A percentile compares a stretch with the other conserved stretches of the same genome.
Evolutionary conservation across 352 stramenopile genomes (phyloP).

Genomic region (Blastocystis sp.): DNA sequence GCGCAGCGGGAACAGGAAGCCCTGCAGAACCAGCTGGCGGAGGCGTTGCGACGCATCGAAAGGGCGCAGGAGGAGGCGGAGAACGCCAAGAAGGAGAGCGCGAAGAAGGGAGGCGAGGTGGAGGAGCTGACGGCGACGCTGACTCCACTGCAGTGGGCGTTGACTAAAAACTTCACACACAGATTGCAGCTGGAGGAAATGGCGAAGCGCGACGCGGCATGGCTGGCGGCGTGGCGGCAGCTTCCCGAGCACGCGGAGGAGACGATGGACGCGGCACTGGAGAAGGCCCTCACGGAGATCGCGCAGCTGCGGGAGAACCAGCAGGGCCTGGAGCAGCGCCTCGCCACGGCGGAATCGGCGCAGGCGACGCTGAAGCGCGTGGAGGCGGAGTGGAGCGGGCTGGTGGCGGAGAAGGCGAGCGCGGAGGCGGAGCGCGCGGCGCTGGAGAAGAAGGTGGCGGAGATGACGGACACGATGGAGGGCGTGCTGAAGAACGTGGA

Average conservation of each 20-base stretch:
- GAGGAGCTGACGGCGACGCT: background rate
- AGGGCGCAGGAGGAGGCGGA: constrained; percentile 5
- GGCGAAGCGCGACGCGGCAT: constrained; percentile 12
- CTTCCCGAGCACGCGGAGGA: background rate
- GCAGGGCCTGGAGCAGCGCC: constrained; percentile 20
- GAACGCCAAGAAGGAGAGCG: background rate
- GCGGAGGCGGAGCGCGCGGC: background rate
- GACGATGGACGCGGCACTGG: constrained; percentile 16
- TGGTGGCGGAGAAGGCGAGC: background rate
- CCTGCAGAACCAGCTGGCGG: constrained; percentile 25
- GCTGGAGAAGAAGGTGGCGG: background rate
- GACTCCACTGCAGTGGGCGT: background rate
- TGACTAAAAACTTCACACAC: background rate
- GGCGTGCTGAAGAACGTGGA: background rate
- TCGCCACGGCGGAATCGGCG: background rate
- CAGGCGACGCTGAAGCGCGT: background rate
- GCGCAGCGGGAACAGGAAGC: constrained; percentile 32
- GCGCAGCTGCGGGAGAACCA: background rate
- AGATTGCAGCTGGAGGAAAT: constrained; percentile 14
- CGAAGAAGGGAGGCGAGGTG: background rate
- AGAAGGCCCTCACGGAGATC: background rate
- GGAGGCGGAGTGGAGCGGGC: background rate
- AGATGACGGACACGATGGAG: background rate
- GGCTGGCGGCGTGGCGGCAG: constrained; percentile 2
- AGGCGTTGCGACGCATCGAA: constrained; percentile 26